Conservation (phyloP, 129 eudicot species). For the Centrapalus pauciflorus region DNA sequence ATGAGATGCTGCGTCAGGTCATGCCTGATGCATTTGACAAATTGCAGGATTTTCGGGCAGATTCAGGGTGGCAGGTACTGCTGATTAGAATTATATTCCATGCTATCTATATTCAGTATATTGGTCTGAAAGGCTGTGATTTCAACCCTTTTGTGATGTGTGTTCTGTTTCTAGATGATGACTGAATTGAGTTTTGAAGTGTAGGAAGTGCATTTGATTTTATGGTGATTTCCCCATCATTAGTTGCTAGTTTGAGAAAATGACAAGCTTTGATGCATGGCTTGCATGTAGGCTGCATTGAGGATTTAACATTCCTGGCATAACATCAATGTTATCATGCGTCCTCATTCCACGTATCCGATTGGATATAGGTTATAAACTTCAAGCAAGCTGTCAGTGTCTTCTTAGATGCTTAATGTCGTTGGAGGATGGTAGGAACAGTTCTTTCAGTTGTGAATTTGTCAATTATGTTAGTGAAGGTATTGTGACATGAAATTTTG, state of each 20-base stretch:
- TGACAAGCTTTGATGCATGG: background rate
- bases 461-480: too few relatives aligned
- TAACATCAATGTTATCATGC: background rate
- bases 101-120: background rate
- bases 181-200: background rate
- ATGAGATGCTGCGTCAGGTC: constrained; percentile 41
- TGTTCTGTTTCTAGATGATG: background rate
- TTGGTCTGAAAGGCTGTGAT: background rate
- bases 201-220: background rate
- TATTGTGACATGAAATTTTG: too few relatives aligned
- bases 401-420: background rate
- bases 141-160: background rate
- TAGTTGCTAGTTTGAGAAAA: background rate
- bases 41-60: constrained; percentile 39
- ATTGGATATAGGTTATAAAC: background rate
- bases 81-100: background rate
- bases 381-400: background rate
- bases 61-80: constrained; percentile 68
- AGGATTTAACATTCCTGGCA: background rate
- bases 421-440: background rate
- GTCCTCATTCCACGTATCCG: background rate
- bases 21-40: constrained; percentile 37
- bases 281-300: background rate
- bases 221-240: background rate
- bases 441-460: too few relatives aligned